Conservation (phyloP, 2,329 filamentous ascomycete genomes). For the Amphichorda felina region DNA sequence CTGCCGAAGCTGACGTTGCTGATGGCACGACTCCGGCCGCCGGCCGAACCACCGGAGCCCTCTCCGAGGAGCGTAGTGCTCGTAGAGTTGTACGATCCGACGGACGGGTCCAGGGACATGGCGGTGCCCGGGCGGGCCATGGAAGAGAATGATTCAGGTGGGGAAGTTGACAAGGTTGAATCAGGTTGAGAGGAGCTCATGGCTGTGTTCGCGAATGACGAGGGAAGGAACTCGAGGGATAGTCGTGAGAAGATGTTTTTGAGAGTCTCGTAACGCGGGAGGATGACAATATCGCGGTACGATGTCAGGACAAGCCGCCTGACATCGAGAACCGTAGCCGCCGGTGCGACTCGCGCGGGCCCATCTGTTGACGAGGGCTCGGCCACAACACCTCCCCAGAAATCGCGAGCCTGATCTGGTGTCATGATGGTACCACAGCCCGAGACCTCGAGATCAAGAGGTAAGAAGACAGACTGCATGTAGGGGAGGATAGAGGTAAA, state of each 20-base stretch:
- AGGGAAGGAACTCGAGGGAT: conserved; percentile 64
- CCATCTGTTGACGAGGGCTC: conserved; percentile 20
- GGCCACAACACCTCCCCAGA: conserved; percentile 66
- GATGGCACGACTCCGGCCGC: conserved; percentile 65
- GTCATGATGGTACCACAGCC: conserved; percentile 72
- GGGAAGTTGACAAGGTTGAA: conserved; percentile 37
- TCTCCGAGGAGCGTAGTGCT: conserved; percentile 69
- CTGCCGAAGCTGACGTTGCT: conserved; percentile 67
- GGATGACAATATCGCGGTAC: conserved; percentile 79
- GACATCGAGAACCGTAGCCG: conserved; percentile 60
- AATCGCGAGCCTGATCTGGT: conserved; percentile 69
- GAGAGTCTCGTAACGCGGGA: conserved; percentile 79
- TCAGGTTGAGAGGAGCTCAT: conserved; percentile 40
- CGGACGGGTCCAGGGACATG: conserved; percentile 59
- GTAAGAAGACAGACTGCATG: conserved; percentile 89
- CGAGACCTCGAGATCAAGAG: conserved; percentile 84
- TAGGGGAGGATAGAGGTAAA: conserved; percentile 88
- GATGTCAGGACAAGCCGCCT: conserved; percentile 78
- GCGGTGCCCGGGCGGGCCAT: conserved; percentile 57
- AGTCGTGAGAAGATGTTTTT: conserved; percentile 85
- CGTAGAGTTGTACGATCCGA: conserved; percentile 71
- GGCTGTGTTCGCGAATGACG: conserved; percentile 37
- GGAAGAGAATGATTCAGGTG: conserved; percentile 29
- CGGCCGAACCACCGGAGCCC: conserved; percentile 32
- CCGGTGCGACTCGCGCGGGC: conserved; percentile 30